Base-by-base conservation (phyloP, 2,329 filamentous ascomycete genomes). In the Aspergillus candidus region DNA sequence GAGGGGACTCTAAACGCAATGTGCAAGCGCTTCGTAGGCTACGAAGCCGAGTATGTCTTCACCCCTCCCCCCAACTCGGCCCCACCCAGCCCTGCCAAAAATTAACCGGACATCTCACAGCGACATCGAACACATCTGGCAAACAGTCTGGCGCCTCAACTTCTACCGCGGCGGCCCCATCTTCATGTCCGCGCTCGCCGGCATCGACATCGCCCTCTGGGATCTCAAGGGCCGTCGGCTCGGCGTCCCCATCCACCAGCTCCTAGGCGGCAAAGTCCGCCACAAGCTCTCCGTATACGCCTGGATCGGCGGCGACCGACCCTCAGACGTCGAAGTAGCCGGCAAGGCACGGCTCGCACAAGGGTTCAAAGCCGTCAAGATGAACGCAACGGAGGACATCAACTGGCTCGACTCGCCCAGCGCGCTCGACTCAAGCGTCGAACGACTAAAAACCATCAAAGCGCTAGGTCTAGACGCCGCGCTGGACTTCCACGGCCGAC, bases 71-170 rank as follows among this genome's bases (percentile, higher is more conserved):
- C 31, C 11, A 18, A 18, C 18, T 18, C 4, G 6, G 6, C 18
- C 18, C 18, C 3, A 18, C 18, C 18, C 31, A n/a, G 15, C 10
- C 13, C 13, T 33, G 29, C 34, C 6, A 3, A 11, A 12, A 39
- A 43, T 17, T 11, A 32, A 34, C 35, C 38, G 40, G 32, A 37
- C 32, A 32, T 30, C 36, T 37, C 27, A 43, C 35, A 86, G 82
- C 58, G 80, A 88, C 38, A 89, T 90, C 51, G 86, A 90, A 59
- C 82, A 88, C 50, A 83, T 90, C 46, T 90, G 86, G 86, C 85
- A 88, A 60, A 75, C 77, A 51, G 78, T 79, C 18, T 89, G 82
- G 77, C 76, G 86, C 34, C 71, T 77, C 34, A 79, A 79, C 0
- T 91, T 90, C 63, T 90, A 90, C 63, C 75, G 86, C 22, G 86